These are phyloP conservation scores for Tolypocladium amazonense DNA, from an alignment of 2,329 filamentous ascomycete species.

Conservation along the genomic window DNA sequence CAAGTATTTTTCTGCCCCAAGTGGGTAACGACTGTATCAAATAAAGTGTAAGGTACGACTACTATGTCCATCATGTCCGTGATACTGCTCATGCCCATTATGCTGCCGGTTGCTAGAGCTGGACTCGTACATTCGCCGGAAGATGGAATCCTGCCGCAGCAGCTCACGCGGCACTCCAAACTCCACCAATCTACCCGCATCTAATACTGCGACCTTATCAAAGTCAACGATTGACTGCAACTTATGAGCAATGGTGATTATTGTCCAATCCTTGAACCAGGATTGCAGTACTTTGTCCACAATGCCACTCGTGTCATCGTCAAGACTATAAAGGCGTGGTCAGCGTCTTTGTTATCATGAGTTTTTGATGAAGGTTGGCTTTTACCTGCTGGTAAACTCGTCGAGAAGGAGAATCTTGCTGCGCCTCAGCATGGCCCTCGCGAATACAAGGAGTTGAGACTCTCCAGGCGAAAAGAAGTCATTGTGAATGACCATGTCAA, in stretches of 20 bases:
- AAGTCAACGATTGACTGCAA: not conserved
- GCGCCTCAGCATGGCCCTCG: not conserved
- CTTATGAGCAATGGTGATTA: not conserved
- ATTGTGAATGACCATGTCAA: not conserved
- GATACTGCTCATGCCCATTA: not conserved
- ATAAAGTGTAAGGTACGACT: not conserved
- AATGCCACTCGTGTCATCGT: not conserved
- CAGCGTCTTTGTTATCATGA: not conserved
- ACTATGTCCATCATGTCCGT: not conserved
- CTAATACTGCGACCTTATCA: not conserved
- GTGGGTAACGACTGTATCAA: not conserved
- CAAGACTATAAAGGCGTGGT: not conserved
- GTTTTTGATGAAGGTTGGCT: too few species aligned
- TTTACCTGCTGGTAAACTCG: not conserved
- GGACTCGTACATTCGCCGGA: not conserved
- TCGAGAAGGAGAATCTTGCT: not conserved
- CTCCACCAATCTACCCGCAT: not conserved
- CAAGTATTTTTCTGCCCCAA: too few species aligned
- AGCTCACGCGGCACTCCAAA: not conserved
- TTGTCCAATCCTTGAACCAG: not conserved
- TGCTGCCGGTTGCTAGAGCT: not conserved
- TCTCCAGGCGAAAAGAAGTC: not conserved
- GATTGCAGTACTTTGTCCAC: not conserved
- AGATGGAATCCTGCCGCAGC: not conserved
- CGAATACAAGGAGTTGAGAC: not conserved